Base-by-base conservation (phyloP, 2,329 filamentous ascomycete species). In the Ophiostoma novo-ulmi region DNA sequence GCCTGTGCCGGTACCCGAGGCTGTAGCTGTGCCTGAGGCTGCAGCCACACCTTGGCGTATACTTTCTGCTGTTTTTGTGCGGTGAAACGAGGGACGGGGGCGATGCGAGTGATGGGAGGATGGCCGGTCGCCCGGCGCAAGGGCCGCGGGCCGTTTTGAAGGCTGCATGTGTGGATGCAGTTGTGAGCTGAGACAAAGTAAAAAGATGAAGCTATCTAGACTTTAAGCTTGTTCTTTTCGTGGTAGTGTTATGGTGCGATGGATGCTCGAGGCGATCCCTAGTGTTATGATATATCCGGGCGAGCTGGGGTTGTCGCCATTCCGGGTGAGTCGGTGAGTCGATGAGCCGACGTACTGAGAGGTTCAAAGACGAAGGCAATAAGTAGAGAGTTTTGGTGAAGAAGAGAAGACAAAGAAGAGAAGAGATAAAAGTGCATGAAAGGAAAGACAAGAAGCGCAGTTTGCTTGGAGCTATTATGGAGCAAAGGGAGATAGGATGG, bases 401-500 rank as follows among this genome's bases (percentile, higher is more conserved):
- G 13, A 63, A 63, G 58, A 35, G 14, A 63, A 20, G 44, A 7
- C 7, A 44, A 44, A 44, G 14, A 52, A 5, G 44, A 52, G 55
- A 39, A 58, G 22, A 52, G 6, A 17, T 4, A 52, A 14, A 63
- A 35, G 26, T 17, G 35, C n/a, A 5, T 0, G 39, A 55, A 58
- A 58, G 52, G 14, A 58, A 26, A 58, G 44, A 48, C 11, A 20
- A 35, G 52, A 63, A 20, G 58, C 26, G 26, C 17, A 14, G 22
- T 26, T n/a, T 58, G 6, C n/a, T 14, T 31, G 14, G 41, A 67
- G 66, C 39, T 48, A 48, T 26, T 52, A 52, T 52, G 22, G 22
- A 14, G 26, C 63, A n/a, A 63, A 58, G 52, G 35, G 31, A 65
- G 63, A 65, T 65, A 65, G 22, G 63, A 65, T 67, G 38, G 38